Evolutionary conservation across 768 basidiomycete genomes (phyloP).

Genomic region (Lactifluus echinatus): DNA sequence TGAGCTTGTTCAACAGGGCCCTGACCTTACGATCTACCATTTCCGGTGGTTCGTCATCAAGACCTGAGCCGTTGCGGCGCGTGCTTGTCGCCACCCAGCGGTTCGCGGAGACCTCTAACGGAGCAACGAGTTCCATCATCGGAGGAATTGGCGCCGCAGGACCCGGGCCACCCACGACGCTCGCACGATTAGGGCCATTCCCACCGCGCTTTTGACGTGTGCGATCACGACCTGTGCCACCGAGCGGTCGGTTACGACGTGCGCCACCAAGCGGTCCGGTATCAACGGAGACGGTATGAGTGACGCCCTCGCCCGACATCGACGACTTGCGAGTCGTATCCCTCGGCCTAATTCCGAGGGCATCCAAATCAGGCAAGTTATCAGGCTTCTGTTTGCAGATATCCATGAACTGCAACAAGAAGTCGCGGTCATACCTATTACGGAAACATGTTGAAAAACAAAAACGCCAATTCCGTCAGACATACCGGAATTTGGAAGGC

Average conservation of each 20-base stretch:
- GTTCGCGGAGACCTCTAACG: slow-evolving; percentile 68
- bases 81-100: slow-evolving; percentile 57
- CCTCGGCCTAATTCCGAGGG: slow-evolving; percentile 80
- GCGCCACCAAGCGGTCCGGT: not conserved
- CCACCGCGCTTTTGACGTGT: slow-evolving; percentile 79
- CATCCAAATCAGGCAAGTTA: slow-evolving; percentile 77
- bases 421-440: slow-evolving; percentile 88
- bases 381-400: slow-evolving; percentile 95
- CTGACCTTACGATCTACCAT: slow-evolving; percentile 91
- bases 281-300: slow-evolving; percentile 28
- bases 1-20: slow-evolving; percentile 85
- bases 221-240: slow-evolving; percentile 47
- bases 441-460: slow-evolving; percentile 2
- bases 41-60: slow-evolving; percentile 66
- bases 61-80: slow-evolving; percentile 33
- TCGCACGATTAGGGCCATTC: slow-evolving; percentile 53
- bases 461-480: not conserved
- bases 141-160: slow-evolving; percentile 13
- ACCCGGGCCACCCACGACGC: slow-evolving; percentile 28
- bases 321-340: slow-evolving; percentile 40
- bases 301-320: slow-evolving; percentile 59
- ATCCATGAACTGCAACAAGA: slow-evolving; percentile 93
- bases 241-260: slow-evolving; percentile 41
- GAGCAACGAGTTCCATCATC: no score
- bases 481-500: slow-evolving; percentile 84